Evolutionary conservation across 1,284 basidiomycete species (phyloP), one percentile per base, ranked within the genome.

Genomic region (Malassezia yamatoensis): DNA sequence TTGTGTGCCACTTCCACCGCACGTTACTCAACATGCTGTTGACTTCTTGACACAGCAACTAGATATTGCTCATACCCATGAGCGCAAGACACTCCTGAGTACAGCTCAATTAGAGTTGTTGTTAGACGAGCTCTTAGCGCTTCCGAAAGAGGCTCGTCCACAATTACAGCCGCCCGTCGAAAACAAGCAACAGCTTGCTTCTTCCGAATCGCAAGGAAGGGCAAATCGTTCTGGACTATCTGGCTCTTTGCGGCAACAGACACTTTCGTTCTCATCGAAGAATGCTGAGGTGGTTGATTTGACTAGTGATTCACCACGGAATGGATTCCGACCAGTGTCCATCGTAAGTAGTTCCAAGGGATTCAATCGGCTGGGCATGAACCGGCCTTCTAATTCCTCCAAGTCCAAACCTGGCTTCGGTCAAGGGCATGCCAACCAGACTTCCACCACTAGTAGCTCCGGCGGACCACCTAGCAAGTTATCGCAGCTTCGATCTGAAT

Each of bases 21-120:
- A 45, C 18, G 62, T 65, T 20, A 63, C 53, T 49, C 49, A 63
- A 18, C 63, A 63, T 46, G 65, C 70, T 60, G 59, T 70, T 39
- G 51, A 45, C 29, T 72, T 70, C 38, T 58, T 72, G 54, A 58
- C 63, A 48, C 60, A 61, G 48, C 70, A 72, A 61, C 62, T 70
- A 54, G 54, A 44, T 8, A 63, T 68, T 49, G 51, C 65, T 44
- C 51, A 65, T 10, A 55, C 54, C 0, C 40, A 54, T 5, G 57
- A 56, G n/a, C 59, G 68, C 42, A 60, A 60, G 34, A 71, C 68
- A 13, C 56, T 70, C 21, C 63, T 70, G 5, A 51, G 61, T 15
- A 59, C 63, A 34, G 57, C 62, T 33, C 64, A 72, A 53, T 65
- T 72, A 4, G 58, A 60, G 18, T 58, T 68, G 44, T 64, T 72